Evolutionary conservation across 2,329 filamentous ascomycete species (phyloP), one percentile per base, ranked within the genome.

Genomic region (Penicillium sp.): DNA sequence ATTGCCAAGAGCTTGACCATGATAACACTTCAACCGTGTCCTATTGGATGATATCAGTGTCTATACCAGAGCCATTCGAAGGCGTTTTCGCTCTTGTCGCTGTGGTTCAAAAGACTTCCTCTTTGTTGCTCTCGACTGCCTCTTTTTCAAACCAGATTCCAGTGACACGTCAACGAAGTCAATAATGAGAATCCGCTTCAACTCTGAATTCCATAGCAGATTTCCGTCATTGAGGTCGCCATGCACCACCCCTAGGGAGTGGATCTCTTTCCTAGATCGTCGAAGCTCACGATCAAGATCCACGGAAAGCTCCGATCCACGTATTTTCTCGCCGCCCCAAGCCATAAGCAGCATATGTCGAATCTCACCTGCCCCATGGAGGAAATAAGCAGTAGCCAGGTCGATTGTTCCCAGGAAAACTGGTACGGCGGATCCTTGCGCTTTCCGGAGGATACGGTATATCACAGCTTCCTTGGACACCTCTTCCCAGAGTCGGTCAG

Each of bases 291-390:
- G 25, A 27, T 27, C 25, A 27, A 27, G 10, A 27, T 27, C 11
- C 25, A n/a, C 25, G 25, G 25, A 11, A 27, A 27, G 25, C 25
- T 27, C 11, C 6, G 12, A 13, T 27, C 25, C 25, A 11, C 12
- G 6, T 27, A 27, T 27, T 6, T 6, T 27, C 25, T 27, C 25
- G 25, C 25, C 25, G 25, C 25, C 25, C 25, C 25, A 27, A 27
- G 25, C 25, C 25, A 27, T 27, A 27, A 27, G 25, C 25, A 27
- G 25, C 25, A 27, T 27, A 27, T 27, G 25, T 27, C 25, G 25
- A 27, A 60, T 60, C 20, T 50, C 30, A 20, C 52, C 48, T 32
- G 49, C 50, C 1, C 54, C 47, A 41, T 61, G 40, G 3, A 60
- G 47, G 32, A 60, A 61, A 31, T 58, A 60, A 14, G 45, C 39